Base-by-base conservation (phyloP, 768 basidiomycete genomes). In the Chalciporus sphaerocephalus region DNA sequence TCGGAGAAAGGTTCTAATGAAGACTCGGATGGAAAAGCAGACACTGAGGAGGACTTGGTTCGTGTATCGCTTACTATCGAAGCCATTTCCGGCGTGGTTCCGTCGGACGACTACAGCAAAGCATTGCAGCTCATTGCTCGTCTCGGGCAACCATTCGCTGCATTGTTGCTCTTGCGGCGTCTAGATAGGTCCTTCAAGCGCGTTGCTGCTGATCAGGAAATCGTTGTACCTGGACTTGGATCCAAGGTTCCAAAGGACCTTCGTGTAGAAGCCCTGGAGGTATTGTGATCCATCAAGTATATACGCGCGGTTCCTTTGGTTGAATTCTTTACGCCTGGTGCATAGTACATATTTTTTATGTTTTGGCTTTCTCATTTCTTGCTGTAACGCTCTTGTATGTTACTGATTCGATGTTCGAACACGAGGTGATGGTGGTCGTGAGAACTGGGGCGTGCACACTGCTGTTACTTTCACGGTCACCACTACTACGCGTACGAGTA, bases 181-280 rank as follows among this genome's bases (percentile, higher is more conserved):
- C 38, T 40, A 1, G 16, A 35, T 24, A 48, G 37, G 11, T 24
- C 38, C 2, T 36, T 54, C 63, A 67, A 58, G 24, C 62, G 52
- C 28, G 43, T 54, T 2, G 52, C 52, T 15, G 24, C 45, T 15
- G 42, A 52, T 21, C 28, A 51, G 13, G 42, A 53, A 30, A 52
- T 52, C 22, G 15, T 53, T 12, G 50, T 44, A n/a, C 49, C 30
- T 4, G 30, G 30, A 1, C 30, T 32, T 32, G 30, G 30, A 4
- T 32, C 30, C 15, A 32, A 32, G 1, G 30, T 32, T n/a, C 13
- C 30, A n/a, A 32, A 6, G 7, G 30, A 32, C n/a, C 13, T 32
- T 15, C 30, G 30, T n/a, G 30, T n/a, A 4, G 30, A 32, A n/a
- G 30, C n/a, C n/a, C 13, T 32, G 30, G 30, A 32, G 30, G 13